Evolutionary conservation across 495 filamentous ascomycete species (phyloP).

Genomic region (Xylaria curta): DNA sequence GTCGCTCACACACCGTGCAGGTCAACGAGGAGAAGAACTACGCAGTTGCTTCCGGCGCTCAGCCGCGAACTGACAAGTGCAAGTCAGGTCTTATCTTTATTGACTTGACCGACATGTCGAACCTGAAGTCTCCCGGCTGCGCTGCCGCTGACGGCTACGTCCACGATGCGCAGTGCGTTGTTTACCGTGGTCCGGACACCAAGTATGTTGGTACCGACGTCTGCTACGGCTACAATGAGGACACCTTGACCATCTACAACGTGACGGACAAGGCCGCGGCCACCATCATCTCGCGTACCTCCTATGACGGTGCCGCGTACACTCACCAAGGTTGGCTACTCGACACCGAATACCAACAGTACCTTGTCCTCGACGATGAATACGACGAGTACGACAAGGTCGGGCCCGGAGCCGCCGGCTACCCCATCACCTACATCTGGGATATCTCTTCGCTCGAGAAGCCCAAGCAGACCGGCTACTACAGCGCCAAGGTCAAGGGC

Average conservation of each 20-base stretch:
- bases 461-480: constrained; percentile 62
- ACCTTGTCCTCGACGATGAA: constrained; percentile 67
- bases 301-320: constrained; percentile 63
- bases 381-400: constrained; percentile 59
- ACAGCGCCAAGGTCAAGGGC: constrained; percentile 52
- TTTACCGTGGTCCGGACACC: constrained; percentile 62
- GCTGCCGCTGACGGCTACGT: constrained; percentile 62
- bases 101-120: constrained; percentile 56
- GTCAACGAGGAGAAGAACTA: constrained; percentile 58
- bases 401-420: constrained; percentile 52
- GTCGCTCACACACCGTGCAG: constrained; percentile 60
- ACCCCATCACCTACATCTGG: constrained; percentile 63
- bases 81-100: constrained; percentile 61
- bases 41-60: constrained; percentile 59
- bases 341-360: constrained; percentile 58
- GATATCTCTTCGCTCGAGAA: constrained; percentile 58
- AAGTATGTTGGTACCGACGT: constrained; percentile 61
- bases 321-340: constrained; percentile 69
- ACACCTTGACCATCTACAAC: constrained; percentile 59
- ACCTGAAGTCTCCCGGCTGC: constrained; percentile 60
- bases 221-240: constrained; percentile 67
- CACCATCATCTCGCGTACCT: constrained; percentile 59
- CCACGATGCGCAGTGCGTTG: constrained; percentile 66
- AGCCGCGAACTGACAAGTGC: constrained; percentile 54
- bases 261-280: constrained; percentile 60